A percentile compares a stretch with the other conserved stretches of the same genome.
phyloP scores from a whole-genome alignment of 163 green algal species.

The Chlamydomonas reinhardtii region DNA sequence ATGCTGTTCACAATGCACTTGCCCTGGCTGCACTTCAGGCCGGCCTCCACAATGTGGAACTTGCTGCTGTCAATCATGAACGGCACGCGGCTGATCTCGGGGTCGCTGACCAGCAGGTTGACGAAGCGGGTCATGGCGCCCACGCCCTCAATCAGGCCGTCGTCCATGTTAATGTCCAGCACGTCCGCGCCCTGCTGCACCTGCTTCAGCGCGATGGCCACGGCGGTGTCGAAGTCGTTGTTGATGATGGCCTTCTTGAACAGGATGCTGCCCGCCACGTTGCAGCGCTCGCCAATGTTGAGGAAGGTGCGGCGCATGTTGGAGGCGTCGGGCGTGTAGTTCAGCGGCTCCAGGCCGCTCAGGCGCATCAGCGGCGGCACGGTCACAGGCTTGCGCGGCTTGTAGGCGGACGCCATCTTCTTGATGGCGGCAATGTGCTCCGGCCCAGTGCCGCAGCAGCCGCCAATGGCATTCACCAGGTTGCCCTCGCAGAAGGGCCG shows the following conservation, averaged over 20 bases:
- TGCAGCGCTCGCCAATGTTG: conserved; percentile 98
- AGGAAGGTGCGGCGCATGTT: conserved; percentile 94
- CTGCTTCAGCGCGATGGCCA: conserved; percentile 92
- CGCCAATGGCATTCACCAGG: conserved; percentile 95
- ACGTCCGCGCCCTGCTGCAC: conserved; percentile 87
- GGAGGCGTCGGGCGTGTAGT: conserved; percentile 86
- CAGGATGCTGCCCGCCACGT: conserved; percentile 96
- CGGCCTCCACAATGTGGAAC: conserved; percentile 98
- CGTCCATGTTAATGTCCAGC: conserved; percentile 99
- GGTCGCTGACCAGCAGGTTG: conserved; percentile 94
- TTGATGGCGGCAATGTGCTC: conserved; percentile 94
- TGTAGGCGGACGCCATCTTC: conserved; percentile 68
- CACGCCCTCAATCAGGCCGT: conserved; percentile 96
- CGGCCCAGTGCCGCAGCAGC: conserved; percentile 94
- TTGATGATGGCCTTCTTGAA: conserved; percentile 99
- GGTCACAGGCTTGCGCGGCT: conserved; percentile 70
- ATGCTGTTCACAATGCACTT: conserved; percentile 99
- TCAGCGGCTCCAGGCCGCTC: conserved; percentile 94
- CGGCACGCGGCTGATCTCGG: conserved; percentile 92
- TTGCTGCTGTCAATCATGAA: conserved; percentile 99
- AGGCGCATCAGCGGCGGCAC: conserved; percentile 88
- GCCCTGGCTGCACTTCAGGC: conserved; percentile 97
- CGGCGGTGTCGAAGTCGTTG: conserved; percentile 95
- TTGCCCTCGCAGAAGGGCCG: conserved; percentile 89
- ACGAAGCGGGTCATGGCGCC: conserved; percentile 95